Percentiles rank a stretch among this genome's conserved stretches.
These are phyloP conservation scores for Xylariaceae sp. DNA, from an alignment of 2,329 filamentous ascomycete species.

Conservation along the genomic window DNA sequence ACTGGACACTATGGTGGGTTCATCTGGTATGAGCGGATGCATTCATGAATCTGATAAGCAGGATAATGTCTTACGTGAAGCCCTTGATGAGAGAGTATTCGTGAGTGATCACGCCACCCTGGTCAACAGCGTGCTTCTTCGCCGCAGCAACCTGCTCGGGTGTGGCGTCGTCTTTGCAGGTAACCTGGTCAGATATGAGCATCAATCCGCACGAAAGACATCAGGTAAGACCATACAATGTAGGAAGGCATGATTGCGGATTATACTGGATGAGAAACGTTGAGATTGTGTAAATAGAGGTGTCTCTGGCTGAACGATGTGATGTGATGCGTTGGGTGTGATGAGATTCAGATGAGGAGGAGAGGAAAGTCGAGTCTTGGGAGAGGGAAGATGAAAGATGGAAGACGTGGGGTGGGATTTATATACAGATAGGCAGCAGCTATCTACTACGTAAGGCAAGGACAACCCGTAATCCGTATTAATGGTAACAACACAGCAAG, in stretches of 20 bases:
- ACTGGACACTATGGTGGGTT: conserved; percentile 58
- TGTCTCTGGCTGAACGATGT: background rate
- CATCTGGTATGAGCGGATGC: conserved; percentile 1
- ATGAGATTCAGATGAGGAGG: background rate
- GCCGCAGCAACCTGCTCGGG: conserved; percentile 62
- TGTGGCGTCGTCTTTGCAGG: conserved; percentile 66
- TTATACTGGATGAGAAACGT: conserved; percentile 14
- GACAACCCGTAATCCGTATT: no score
- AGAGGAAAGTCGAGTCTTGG: background rate
- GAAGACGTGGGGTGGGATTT: background rate
- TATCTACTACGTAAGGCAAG: no score
- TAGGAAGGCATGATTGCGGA: conserved; percentile 48
- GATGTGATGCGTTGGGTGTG: background rate
- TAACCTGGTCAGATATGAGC: conserved; percentile 54
- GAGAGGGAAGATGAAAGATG: background rate
- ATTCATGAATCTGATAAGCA: conserved; percentile 17
- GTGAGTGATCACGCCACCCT: conserved; percentile 78
- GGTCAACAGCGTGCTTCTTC: conserved; percentile 66
- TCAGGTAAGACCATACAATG: conserved; percentile 41
- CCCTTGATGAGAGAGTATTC: conserved; percentile 87
- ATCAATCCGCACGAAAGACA: background rate
- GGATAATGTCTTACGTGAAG: conserved; percentile 64
- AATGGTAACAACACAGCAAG: background rate
- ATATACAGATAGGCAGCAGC: background rate
- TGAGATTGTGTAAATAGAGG: no score